These are phyloP conservation scores for Cercospora janseana DNA, from an alignment of 2,329 filamentous ascomycete species.

Conservation along the genomic window DNA sequence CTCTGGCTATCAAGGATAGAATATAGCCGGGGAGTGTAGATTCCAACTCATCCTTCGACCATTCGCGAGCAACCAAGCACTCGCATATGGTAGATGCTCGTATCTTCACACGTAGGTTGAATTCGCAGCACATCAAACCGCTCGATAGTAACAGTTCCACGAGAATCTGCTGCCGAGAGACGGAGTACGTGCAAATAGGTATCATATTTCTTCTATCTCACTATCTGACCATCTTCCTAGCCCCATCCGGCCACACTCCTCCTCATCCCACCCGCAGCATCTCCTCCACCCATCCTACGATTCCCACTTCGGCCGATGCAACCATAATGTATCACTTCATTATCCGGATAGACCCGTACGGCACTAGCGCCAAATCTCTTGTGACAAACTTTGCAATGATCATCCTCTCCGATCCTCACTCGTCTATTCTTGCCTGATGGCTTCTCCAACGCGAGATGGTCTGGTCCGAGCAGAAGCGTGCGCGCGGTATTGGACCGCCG, in stretches of 20 bases:
- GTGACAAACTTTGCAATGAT: conserved; percentile 87
- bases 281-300: conserved; percentile 18
- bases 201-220: background rate
- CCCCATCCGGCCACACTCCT: conserved; percentile 8
- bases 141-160: background rate
- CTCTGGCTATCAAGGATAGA: too few relatives aligned
- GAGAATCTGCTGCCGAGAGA: too few relatives aligned
- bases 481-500: conserved; percentile 76
- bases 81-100: too few relatives aligned
- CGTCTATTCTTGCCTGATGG: conserved; percentile 57
- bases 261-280: conserved; percentile 1
- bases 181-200: background rate
- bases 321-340: conserved; percentile 51
- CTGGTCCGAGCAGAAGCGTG: conserved; percentile 71
- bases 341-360: conserved; percentile 80
- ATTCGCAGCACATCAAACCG: too few relatives aligned
- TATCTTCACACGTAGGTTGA: conserved; percentile 98
- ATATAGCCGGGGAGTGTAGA: too few relatives aligned
- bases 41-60: too few relatives aligned
- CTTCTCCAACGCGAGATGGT: conserved; percentile 58
- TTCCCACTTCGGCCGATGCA: conserved; percentile 39
- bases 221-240: too few relatives aligned
- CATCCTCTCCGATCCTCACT: conserved; percentile 81
- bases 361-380: conserved; percentile 90
- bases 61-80: too few relatives aligned